These are phyloP conservation scores for Blastocystis hominis DNA, from an alignment of 352 stramenopile species.

Conservation along the genomic window DNA sequence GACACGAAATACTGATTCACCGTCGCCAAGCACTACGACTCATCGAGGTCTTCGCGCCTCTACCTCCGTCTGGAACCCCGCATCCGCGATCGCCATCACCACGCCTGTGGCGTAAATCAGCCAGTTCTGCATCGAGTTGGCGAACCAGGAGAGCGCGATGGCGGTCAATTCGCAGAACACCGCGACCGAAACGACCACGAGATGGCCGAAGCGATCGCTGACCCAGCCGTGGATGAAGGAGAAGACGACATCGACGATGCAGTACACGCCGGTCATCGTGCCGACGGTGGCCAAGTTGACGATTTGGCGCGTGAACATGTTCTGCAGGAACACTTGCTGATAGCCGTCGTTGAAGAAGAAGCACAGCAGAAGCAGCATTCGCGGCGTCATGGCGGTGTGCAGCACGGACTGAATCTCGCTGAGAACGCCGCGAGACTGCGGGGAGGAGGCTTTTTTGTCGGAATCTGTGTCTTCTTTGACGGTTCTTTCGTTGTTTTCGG, in stretches of 20 bases:
- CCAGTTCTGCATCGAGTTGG: slow-evolving; percentile 35
- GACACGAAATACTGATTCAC: slow-evolving; percentile 28
- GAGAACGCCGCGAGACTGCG: neutral
- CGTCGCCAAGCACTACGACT: slow-evolving; percentile 3
- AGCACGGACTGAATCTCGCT: slow-evolving; percentile 3
- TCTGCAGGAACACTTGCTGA: slow-evolving; percentile 21
- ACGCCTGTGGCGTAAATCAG: neutral
- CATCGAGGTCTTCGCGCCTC: neutral
- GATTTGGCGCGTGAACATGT: slow-evolving; percentile 28
- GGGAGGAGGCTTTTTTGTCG: neutral
- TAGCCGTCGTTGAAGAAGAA: slow-evolving; percentile 42
- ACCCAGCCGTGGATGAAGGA: neutral
- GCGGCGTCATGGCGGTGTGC: neutral
- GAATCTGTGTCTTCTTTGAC: neutral
- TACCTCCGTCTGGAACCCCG: slow-evolving; percentile 37
- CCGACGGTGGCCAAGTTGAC: neutral
- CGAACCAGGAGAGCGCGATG: neutral
- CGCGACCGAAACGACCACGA: neutral
- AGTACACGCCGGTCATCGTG: neutral
- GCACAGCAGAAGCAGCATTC: slow-evolving; percentile 19
- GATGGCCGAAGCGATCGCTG: neutral
- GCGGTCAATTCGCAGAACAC: neutral
- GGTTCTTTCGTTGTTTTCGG: neutral
- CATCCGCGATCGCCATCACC: slow-evolving; percentile 37
- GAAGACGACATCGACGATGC: slow-evolving; percentile 31